Conservation (phyloP, 768 basidiomycete genomes). For the Pisolithus sp. region DNA sequence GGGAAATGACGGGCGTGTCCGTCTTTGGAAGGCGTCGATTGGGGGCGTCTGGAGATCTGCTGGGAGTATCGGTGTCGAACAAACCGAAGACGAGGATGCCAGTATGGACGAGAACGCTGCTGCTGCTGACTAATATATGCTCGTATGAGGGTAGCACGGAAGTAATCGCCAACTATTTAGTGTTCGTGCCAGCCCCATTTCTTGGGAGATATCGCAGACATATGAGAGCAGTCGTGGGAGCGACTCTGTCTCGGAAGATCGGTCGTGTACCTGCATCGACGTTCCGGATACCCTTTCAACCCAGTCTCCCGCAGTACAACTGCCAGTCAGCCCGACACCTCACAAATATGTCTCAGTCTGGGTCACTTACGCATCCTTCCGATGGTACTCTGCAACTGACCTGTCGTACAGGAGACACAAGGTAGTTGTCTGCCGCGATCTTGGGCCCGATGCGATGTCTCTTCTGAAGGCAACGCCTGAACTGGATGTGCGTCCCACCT, state of each 20-base stretch:
- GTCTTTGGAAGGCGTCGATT: constrained; percentile 80
- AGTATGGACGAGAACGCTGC: constrained; percentile 37
- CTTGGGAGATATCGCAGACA: no score
- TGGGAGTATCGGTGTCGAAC: constrained; percentile 77
- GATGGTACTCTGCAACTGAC: constrained; percentile 18
- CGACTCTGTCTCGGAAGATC: no score
- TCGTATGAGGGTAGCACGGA: no score
- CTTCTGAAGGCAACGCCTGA: constrained; percentile 43
- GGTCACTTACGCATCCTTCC: constrained; percentile 17
- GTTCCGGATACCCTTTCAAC: no score
- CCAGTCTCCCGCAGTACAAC: no score
- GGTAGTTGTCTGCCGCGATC: constrained; percentile 53
- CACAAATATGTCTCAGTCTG: constrained; percentile 17
- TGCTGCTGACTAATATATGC: constrained; percentile 24
- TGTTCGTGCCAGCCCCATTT: no score
- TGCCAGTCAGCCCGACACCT: neutral
- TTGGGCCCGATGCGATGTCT: constrained; percentile 61
- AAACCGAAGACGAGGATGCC: constrained; percentile 48
- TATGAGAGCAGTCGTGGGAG: no score
- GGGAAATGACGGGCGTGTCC: constrained; percentile 76
- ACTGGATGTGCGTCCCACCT: constrained; percentile 41
- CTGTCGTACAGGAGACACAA: constrained; percentile 25
- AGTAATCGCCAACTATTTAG: no score
- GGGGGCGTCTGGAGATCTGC: constrained; percentile 82
- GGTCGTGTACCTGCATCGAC: no score